A percentile compares a stretch with the other conserved stretches of the same genome.
phyloP scores from a whole-genome alignment of 768 basidiomycete genomes.

The Hygrophorus pudorinus region DNA sequence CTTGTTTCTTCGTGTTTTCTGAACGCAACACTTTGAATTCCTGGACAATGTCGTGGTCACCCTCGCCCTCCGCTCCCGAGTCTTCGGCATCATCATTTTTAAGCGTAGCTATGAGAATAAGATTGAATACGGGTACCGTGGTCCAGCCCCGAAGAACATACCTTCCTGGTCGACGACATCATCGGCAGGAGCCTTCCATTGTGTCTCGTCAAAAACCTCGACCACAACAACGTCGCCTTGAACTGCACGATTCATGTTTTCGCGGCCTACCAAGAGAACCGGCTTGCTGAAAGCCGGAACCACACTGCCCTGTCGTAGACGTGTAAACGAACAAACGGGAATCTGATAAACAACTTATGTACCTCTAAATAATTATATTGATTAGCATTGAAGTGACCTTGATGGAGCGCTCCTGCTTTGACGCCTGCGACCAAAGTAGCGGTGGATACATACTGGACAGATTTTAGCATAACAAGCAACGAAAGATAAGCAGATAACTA shows the following conservation, averaged over 20 bases:
- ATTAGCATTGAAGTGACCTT: constrained; percentile 93
- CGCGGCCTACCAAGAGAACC: constrained; percentile 75
- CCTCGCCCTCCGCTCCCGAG: constrained; percentile 46
- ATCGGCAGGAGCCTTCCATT: constrained; percentile 90
- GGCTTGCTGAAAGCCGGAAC: constrained; percentile 68
- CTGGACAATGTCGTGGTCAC: constrained; percentile 27
- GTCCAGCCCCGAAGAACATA: constrained; percentile 20
- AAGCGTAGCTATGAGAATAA: constrained; percentile 46
- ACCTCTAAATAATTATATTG: constrained; percentile 95
- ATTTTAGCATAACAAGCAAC: background rate
- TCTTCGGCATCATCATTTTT: constrained; percentile 84
- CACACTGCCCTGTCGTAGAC: constrained; percentile 58
- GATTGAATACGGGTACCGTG: background rate
- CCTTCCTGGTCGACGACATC: constrained; percentile 93
- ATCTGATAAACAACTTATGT: constrained; percentile 10
- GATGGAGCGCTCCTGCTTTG: constrained; percentile 74
- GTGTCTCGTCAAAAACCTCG: constrained; percentile 73
- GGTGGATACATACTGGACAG: constrained; percentile 63
- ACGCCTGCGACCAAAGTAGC: constrained; percentile 70
- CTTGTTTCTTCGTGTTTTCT: constrained; percentile 22
- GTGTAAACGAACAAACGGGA: background rate
- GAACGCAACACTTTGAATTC: constrained; percentile 32
- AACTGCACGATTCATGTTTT: constrained; percentile 93
- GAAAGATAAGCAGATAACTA: constrained; percentile 19
- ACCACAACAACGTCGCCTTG: constrained; percentile 90